Percentiles rank a stretch among this genome's conserved stretches.
phyloP scores from a whole-genome alignment of 139 green algal genomes.

The Chlamydomonas sphaeroides region DNA sequence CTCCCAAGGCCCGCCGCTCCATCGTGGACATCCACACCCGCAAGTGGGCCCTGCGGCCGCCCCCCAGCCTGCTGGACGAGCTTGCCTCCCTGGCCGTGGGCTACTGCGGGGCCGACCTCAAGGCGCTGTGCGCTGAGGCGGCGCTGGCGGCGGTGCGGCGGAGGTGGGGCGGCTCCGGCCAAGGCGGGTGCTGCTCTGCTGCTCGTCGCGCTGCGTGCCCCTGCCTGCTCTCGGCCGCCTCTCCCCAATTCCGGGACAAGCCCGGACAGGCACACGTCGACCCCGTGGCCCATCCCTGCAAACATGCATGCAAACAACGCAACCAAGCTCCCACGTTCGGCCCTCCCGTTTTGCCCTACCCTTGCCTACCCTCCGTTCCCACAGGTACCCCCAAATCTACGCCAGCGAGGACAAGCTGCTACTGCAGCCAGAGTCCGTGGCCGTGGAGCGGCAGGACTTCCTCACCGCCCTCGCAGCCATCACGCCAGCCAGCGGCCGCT shows the following conservation, averaged over 20 bases:
- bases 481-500: constrained; percentile 83
- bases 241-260: too few species aligned
- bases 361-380: too few species aligned
- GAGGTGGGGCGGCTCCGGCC: constrained; percentile 42
- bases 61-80: constrained; percentile 65
- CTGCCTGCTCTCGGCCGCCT: too few species aligned
- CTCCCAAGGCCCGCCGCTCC: constrained; percentile 66
- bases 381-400: constrained; percentile 93
- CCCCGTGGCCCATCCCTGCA: too few species aligned
- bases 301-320: too few species aligned
- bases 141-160: constrained; percentile 86
- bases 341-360: too few species aligned
- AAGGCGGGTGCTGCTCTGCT: too few species aligned
- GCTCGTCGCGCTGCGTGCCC: too few species aligned
- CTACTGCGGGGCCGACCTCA: constrained; percentile 96
- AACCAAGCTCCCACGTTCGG: too few species aligned
- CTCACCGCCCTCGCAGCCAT: constrained; percentile 78
- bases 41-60: constrained; percentile 78
- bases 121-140: constrained; percentile 94
- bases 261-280: too few species aligned
- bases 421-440: constrained; percentile 73
- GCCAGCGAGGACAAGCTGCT: constrained; percentile 79
- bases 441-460: constrained; percentile 82
- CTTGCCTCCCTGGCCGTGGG: constrained; percentile 79
- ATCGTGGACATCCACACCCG: constrained; percentile 95